These are phyloP conservation scores for Apiospora aurea DNA, from an alignment of 2,329 filamentous ascomycete genomes.

Conservation along the genomic window DNA sequence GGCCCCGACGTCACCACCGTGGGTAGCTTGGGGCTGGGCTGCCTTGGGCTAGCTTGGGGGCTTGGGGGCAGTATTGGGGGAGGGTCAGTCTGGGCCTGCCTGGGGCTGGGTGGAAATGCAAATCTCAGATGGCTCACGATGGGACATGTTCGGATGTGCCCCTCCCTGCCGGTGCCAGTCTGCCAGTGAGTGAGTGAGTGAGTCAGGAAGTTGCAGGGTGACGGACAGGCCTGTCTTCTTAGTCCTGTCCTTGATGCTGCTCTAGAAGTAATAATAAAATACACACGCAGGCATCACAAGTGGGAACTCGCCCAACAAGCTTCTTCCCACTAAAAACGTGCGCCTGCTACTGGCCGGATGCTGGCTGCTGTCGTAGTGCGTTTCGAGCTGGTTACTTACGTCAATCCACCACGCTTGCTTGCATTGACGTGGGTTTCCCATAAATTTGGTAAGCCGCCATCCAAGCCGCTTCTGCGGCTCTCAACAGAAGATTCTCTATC, in stretches of 20 bases:
- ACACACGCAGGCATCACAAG: not conserved
- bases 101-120: not conserved
- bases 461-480: not conserved
- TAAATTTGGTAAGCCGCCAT: conserved; percentile 10
- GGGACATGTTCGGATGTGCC: not conserved
- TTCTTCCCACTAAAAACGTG: conserved; percentile 17
- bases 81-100: not conserved
- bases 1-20: not conserved
- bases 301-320: conserved; percentile 7
- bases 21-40: not conserved
- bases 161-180: not conserved
- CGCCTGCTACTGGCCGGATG: not conserved
- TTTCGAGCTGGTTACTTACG: conserved; percentile 10
- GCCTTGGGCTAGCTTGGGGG: too few relatives aligned
- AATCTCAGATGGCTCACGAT: not conserved
- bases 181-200: too few relatives aligned
- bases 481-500: not conserved
- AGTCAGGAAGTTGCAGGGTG: too few relatives aligned
- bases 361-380: not conserved
- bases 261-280: too few relatives aligned
- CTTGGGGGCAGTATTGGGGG: not conserved
- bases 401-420: conserved; percentile 9
- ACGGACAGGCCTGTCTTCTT: too few relatives aligned
- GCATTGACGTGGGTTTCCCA: conserved; percentile 10
- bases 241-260: too few relatives aligned